Conservation (phyloP, 106 monocot genomes). For the Dioscorea alata region DNA sequence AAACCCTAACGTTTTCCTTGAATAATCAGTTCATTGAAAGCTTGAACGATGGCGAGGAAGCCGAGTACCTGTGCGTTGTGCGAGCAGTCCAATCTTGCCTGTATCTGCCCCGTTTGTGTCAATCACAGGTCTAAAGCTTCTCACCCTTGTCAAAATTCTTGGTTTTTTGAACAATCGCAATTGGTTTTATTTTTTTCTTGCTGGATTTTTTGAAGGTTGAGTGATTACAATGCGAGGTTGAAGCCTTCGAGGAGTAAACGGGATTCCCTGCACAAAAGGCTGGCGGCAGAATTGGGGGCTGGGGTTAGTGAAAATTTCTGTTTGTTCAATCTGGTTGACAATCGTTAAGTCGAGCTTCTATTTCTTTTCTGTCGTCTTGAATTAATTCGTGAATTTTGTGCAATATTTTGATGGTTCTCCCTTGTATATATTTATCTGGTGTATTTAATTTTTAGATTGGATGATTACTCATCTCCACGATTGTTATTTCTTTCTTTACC, state of each 20-base stretch:
- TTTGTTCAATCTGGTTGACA: neutral
- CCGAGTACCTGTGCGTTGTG: slow-evolving; percentile 64
- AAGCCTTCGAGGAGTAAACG: slow-evolving; percentile 37
- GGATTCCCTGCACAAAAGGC: slow-evolving; percentile 38
- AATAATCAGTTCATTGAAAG: no score
- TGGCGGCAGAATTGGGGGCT: slow-evolving; percentile 29
- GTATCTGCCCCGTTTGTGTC: slow-evolving; percentile 68
- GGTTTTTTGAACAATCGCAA: neutral
- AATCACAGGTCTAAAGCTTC: slow-evolving; percentile 47
- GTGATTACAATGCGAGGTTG: slow-evolving; percentile 41
- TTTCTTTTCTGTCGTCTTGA: neutral
- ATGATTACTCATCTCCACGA: neutral
- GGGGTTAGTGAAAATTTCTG: slow-evolving; percentile 38
- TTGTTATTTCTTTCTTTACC: neutral
- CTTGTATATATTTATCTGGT: neutral
- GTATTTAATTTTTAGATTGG: neutral
- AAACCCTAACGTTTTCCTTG: no score
- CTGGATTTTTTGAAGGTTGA: slow-evolving; percentile 37
- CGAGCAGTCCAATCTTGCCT: slow-evolving; percentile 62
- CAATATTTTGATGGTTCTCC: neutral
- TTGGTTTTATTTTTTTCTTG: neutral
- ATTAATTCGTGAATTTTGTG: neutral
- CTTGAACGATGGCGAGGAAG: slow-evolving; percentile 33
- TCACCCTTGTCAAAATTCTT: no score
- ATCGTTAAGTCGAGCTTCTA: neutral